Evolutionary conservation across 192 early-diverging fungal species (phyloP).

Genomic region (Umbelopsis ramanniana): DNA sequence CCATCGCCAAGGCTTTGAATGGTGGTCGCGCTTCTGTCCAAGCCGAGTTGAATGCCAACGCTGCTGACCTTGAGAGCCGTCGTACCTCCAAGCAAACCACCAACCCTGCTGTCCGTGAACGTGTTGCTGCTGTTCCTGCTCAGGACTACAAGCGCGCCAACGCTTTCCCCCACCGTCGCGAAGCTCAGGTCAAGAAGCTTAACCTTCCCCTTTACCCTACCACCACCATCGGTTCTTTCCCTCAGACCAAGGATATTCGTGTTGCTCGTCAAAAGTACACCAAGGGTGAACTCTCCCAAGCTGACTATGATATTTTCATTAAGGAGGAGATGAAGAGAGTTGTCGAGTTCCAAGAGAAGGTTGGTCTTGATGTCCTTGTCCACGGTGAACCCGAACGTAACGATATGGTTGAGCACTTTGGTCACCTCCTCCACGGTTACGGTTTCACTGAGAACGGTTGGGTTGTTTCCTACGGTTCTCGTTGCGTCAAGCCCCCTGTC

Average conservation of each 20-base stretch:
- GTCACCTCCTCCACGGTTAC: conserved; percentile 91
- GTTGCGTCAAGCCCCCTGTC: conserved; percentile 96
- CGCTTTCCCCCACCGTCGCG: conserved; percentile 73
- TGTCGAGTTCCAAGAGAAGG: conserved; percentile 87
- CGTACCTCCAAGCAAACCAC: conserved; percentile 81
- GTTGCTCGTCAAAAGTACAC: conserved; percentile 87
- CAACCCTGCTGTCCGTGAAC: conserved; percentile 80
- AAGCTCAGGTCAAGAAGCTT: conserved; percentile 73
- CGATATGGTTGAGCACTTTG: conserved; percentile 98
- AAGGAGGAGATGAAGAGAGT: conserved; percentile 83
- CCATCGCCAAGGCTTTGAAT: conserved; percentile 64
- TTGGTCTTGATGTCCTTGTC: conserved; percentile 93
- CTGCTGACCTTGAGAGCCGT: conserved; percentile 67
- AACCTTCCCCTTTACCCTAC: conserved; percentile 93
- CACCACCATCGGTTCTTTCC: conserved; percentile 98
- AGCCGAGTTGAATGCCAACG: conserved; percentile 73
- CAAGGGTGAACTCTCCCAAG: conserved; percentile 73
- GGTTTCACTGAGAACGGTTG: conserved; percentile 96
- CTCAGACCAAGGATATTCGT: conserved; percentile 97
- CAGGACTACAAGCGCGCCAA: conserved; percentile 77
- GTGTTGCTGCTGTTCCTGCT: conserved; percentile 66
- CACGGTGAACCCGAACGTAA: conserved; percentile 98
- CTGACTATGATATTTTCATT: conserved; percentile 82
- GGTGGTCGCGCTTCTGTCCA: conserved; percentile 63
- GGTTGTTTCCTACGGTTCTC: conserved; percentile 97